Conservation (phyloP, 371 early-diverging fungal genomes). For the Nosema bombycis region DNA sequence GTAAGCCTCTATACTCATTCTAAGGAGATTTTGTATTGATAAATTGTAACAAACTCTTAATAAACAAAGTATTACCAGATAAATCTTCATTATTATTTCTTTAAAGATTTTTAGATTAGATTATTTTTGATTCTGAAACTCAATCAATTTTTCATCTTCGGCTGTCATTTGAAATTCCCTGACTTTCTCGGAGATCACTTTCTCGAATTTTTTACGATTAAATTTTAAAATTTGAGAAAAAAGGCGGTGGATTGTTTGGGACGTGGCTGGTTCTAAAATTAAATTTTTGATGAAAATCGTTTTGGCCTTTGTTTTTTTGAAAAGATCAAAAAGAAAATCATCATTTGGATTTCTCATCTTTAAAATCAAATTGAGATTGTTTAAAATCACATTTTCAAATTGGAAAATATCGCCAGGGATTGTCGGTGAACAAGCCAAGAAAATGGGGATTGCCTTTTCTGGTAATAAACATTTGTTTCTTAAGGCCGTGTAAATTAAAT, state of each 20-base stretch:
- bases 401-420: background rate
- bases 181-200: background rate
- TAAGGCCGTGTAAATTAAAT: background rate
- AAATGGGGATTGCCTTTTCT: background rate
- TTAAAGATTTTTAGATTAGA: background rate
- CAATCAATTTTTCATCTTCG: background rate
- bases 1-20: constrained; percentile 15
- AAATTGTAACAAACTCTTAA: background rate
- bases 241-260: too few species aligned
- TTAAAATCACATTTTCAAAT: background rate
- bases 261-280: too few species aligned
- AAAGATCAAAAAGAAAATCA: background rate
- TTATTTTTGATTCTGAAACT: background rate
- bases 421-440: background rate
- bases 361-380: background rate
- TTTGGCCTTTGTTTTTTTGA: background rate
- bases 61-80: background rate
- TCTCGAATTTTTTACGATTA: background rate
- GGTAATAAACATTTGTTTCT: background rate
- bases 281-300: background rate
- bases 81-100: background rate
- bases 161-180: background rate
- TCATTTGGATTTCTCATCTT: background rate
- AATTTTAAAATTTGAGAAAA: too few species aligned
- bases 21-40: background rate